Conservation (phyloP, 2,329 filamentous ascomycete species). For the Fusarium euwallaceae region DNA sequence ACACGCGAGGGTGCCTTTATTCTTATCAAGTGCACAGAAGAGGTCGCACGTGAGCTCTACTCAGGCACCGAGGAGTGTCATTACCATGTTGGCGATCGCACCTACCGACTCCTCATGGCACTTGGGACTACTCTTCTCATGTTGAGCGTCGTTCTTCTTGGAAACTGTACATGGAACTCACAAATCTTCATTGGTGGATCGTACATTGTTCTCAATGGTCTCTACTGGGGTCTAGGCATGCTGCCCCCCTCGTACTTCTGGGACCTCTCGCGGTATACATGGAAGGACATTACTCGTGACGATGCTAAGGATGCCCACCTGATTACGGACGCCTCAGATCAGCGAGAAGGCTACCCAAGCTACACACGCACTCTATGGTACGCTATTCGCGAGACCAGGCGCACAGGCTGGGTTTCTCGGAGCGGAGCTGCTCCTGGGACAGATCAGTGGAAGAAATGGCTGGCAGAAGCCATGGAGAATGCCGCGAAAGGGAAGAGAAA, state of each 20-base stretch:
- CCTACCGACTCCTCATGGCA: constrained; percentile 68
- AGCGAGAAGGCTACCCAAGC: constrained; percentile 58
- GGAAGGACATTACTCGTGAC: constrained; percentile 55
- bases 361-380: constrained; percentile 72
- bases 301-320: constrained; percentile 55
- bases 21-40: constrained; percentile 68
- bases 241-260: constrained; percentile 65
- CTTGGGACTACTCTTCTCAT: constrained; percentile 71
- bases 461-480: constrained; percentile 61
- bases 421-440: constrained; percentile 66
- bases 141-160: constrained; percentile 71
- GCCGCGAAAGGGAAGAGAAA: constrained; percentile 48
- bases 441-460: constrained; percentile 66
- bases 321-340: constrained; percentile 47
- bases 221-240: constrained; percentile 70
- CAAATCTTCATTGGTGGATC: constrained; percentile 69
- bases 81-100: constrained; percentile 62
- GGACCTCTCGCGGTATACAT: constrained; percentile 68
- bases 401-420: constrained; percentile 65
- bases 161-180: constrained; percentile 72
- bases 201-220: constrained; percentile 71
- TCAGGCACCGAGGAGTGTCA: constrained; percentile 71
- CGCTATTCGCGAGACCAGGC: constrained; percentile 67
- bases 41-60: constrained; percentile 73
- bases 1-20: constrained; percentile 72